Evolutionary conservation across 2,329 filamentous ascomycete genomes (phyloP), one percentile per base, ranked within the genome.

Genomic region (Alternaria hordeiaustralica): DNA sequence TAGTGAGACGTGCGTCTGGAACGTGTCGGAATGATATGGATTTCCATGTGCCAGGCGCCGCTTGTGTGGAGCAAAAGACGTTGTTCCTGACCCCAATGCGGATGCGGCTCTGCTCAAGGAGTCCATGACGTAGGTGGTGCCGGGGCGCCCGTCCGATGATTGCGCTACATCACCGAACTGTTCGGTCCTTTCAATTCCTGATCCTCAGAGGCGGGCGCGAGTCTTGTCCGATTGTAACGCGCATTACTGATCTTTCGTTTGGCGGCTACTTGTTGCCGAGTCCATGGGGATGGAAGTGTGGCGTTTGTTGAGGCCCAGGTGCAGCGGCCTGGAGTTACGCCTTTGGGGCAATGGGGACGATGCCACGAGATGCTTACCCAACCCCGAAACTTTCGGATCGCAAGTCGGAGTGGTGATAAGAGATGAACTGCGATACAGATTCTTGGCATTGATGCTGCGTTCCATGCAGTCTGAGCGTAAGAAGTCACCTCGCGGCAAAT

Each of bases 1-100:
- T n/a, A 25, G 30, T 23, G 30, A 20, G 20, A 53, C 20, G 30
- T 53, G 45, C 23, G 49, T 51, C 28, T 53, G 49, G 49, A 25
- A 47, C 18, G 33, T 55, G 30, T 23, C 21, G 15, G 30, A 47
- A 28, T 33, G 58, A 55, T 55, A 60, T 18, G 50, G 58, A 50
- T 60, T 20, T 47, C 49, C 28, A 47, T 28, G 41, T 55, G 49
- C 54, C 54, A 45, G 51, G 15, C 41, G 44, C 58, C 41, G 49
- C n/a, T 41, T 53, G 28, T 53, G 49, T 53, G 49, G 49, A 53
- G 49, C 30, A 15, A 53, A 20, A 41, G 49, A 41, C 20, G 20
- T 41, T 21, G 49, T 53, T 53, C 49, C 30, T 41, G 49, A 21
- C 21, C 49, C 20, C 13, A 53, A 41, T 36, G 49, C 15, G 49